Evolutionary conservation across 768 basidiomycete genomes (phyloP).

Genomic region (Tulasnella sp.): DNA sequence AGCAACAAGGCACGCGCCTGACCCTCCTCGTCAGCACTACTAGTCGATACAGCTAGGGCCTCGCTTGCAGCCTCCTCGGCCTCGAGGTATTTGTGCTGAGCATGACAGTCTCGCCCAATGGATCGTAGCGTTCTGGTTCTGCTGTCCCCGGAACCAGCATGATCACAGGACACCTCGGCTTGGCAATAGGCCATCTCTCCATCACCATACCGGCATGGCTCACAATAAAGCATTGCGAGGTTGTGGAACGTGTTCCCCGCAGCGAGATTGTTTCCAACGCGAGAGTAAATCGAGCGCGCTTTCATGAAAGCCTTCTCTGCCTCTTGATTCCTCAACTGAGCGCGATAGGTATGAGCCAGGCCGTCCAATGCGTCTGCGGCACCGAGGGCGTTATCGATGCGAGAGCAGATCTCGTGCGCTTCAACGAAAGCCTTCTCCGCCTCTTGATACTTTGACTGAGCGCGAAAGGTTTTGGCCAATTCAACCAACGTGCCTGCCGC

Average conservation of each 20-base stretch:
- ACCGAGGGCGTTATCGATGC: neutral
- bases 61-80: neutral
- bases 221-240: neutral
- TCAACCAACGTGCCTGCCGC: neutral
- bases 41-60: neutral
- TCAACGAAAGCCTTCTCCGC: neutral
- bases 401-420: neutral
- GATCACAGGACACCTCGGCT: neutral
- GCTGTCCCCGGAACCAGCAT: neutral
- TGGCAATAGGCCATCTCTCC: neutral
- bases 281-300: neutral
- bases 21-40: neutral
- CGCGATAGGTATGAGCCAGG: neutral
- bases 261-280: neutral
- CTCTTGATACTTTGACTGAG: neutral
- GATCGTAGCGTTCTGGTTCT: neutral
- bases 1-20: neutral
- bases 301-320: neutral
- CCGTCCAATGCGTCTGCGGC: neutral
- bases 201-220: neutral
- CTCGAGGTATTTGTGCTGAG: neutral
- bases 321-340: neutral
- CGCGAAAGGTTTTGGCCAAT: neutral
- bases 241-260: neutral
- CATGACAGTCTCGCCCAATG: neutral